Conservation (phyloP, 169 alveolate genomes). For the Plasmodium ovale region DNA sequence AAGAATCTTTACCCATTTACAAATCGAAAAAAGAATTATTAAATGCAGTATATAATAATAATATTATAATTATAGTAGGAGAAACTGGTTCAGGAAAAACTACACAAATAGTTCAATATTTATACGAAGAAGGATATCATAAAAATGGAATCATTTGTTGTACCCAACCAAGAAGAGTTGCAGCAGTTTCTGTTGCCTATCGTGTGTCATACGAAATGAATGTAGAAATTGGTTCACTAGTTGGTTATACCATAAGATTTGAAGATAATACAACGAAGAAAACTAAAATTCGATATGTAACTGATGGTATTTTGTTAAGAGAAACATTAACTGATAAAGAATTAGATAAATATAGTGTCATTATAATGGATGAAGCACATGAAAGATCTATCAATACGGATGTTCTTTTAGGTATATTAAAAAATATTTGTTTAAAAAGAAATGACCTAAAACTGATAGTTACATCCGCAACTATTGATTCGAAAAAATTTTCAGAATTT, state of each 20-base stretch:
- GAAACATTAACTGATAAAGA: conserved; percentile 99
- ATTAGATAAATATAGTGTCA: conserved; percentile 96
- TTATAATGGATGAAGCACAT: conserved; percentile 99
- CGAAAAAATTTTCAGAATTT: conserved; percentile 96
- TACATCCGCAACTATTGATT: conserved; percentile 99
- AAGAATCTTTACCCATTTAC: conserved; percentile 81
- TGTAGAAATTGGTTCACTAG: conserved; percentile 95
- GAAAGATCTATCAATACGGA: conserved; percentile 99
- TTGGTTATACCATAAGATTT: conserved; percentile 99
- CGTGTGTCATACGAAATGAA: conserved; percentile 99
- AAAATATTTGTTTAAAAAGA: conserved; percentile 95
- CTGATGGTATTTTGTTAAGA: conserved; percentile 99
- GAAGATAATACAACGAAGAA: conserved; percentile 97
- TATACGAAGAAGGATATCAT: conserved; percentile 96
- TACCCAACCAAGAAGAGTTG: conserved; percentile 99
- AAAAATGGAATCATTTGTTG: conserved; percentile 98
- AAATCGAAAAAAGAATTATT: conserved; percentile 83
- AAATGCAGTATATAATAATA: conserved; percentile 86
- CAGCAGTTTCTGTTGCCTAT: conserved; percentile 99
- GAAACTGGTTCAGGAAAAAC: conserved; percentile 99
- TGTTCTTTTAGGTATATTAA: conserved; percentile 98
- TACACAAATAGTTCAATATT: conserved; percentile 96
- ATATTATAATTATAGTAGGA: conserved; percentile 98
- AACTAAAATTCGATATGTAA: conserved; percentile 99
- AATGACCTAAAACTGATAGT: conserved; percentile 97